phyloP scores from a whole-genome alignment of 257 asterid genomes.

The Echium plantagineum region DNA sequence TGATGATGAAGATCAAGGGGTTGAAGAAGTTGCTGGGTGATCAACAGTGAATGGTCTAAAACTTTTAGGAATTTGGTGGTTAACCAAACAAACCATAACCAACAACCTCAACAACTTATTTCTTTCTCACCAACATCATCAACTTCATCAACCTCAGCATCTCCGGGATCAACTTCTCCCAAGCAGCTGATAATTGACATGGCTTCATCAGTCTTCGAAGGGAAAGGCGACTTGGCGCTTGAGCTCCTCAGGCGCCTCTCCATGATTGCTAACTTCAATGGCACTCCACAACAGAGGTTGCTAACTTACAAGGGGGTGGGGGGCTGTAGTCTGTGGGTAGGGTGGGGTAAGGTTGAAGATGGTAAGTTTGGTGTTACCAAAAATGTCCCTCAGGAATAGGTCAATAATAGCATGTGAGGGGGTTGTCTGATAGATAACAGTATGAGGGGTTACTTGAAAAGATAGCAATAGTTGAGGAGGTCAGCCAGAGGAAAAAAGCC shows the following conservation, averaged over 20 bases:
- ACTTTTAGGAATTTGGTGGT: constrained; percentile 48
- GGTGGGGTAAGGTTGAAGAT: too few species aligned
- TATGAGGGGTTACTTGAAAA: too few species aligned
- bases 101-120: constrained; percentile 15
- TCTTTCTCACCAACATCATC: constrained; percentile 68
- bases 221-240: constrained; percentile 32
- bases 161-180: constrained; percentile 42
- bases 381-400: too few species aligned
- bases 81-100: constrained; percentile 3
- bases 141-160: constrained; percentile 60
- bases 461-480: too few species aligned
- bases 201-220: constrained; percentile 49
- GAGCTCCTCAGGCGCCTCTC: constrained; percentile 80
- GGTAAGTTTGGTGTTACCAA: too few species aligned
- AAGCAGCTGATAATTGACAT: constrained; percentile 45
- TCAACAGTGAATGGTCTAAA: constrained; percentile 67
- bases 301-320: constrained; percentile 28
- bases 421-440: too few species aligned
- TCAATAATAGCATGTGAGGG: too few species aligned
- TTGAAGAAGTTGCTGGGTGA: constrained; percentile 41
- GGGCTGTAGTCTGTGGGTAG: too few species aligned
- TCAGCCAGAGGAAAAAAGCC: too few species aligned
- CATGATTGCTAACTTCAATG: constrained; percentile 38
- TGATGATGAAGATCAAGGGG: constrained; percentile 23
- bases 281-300: constrained; percentile 54